Evolutionary conservation across 2,329 filamentous ascomycete genomes (phyloP).

Genomic region (Fusarium chlamydosporum): DNA sequence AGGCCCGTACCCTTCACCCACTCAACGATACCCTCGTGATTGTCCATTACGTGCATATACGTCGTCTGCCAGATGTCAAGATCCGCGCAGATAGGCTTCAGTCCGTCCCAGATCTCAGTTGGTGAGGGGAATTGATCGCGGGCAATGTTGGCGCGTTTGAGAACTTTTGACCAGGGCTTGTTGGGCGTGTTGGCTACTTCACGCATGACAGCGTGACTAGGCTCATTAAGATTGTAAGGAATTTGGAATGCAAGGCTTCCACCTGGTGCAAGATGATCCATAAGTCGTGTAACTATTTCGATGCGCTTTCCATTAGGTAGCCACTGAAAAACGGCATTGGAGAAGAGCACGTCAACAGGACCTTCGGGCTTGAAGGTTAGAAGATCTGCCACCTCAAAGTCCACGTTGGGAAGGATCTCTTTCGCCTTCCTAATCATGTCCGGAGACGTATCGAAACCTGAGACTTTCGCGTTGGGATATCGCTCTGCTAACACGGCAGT

Average conservation of each 20-base stretch:
- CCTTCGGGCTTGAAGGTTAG: slow-evolving; percentile 55
- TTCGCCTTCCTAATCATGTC: slow-evolving; percentile 69
- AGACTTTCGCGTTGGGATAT: slow-evolving; percentile 63
- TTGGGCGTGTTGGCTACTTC: slow-evolving; percentile 53
- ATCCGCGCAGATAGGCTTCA: slow-evolving; percentile 58
- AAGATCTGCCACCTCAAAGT: slow-evolving; percentile 65
- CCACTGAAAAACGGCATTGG: slow-evolving; percentile 74
- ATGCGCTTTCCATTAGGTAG: slow-evolving; percentile 61
- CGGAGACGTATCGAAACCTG: slow-evolving; percentile 67
- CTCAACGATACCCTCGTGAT: slow-evolving; percentile 67
- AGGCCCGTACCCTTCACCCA: slow-evolving; percentile 72
- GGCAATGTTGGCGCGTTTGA: slow-evolving; percentile 52
- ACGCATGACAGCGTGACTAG: slow-evolving; percentile 66
- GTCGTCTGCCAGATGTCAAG: slow-evolving; percentile 68
- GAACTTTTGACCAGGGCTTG: slow-evolving; percentile 57
- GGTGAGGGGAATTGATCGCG: slow-evolving; percentile 65
- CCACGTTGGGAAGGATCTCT: slow-evolving; percentile 55
- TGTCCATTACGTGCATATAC: slow-evolving; percentile 67
- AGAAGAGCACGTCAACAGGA: slow-evolving; percentile 63
- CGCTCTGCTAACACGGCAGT: slow-evolving; percentile 63
- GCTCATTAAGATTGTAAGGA: slow-evolving; percentile 63
- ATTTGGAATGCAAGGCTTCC: slow-evolving; percentile 68
- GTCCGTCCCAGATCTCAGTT: slow-evolving; percentile 63
- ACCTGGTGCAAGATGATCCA: slow-evolving; percentile 58
- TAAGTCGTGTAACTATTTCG: slow-evolving; percentile 59